These are phyloP conservation scores for Neurospora sp. DNA, from an alignment of 495 filamentous ascomycete species.

Conservation along the genomic window DNA sequence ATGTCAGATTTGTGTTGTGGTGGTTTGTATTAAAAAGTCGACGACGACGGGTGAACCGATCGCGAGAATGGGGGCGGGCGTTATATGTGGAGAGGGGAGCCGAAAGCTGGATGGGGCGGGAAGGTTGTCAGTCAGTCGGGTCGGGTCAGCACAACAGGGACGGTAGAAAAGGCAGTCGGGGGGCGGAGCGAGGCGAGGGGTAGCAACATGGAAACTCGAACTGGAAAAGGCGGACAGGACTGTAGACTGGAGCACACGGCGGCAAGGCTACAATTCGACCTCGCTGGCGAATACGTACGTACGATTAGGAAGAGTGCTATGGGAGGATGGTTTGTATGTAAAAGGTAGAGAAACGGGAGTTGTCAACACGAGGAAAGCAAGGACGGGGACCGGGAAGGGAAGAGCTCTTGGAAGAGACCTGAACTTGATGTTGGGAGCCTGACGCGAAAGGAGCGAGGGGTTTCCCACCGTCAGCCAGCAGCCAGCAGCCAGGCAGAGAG, in stretches of 20 bases:
- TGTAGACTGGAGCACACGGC: neutral
- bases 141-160: neutral
- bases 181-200: conserved; percentile 1
- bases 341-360: neutral
- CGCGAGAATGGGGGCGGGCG: neutral
- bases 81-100: neutral
- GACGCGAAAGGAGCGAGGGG: neutral
- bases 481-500: neutral
- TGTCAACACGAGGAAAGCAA: neutral
- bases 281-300: neutral
- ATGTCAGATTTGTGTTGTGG: neutral
- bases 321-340: neutral
- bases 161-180: neutral
- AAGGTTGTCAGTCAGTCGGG: neutral
- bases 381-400: neutral
- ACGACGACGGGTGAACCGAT: neutral
- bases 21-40: neutral
- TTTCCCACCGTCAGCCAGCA: neutral
- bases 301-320: neutral
- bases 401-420: neutral
- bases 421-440: neutral
- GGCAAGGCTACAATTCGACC: neutral
- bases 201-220: neutral
- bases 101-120: neutral
- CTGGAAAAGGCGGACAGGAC: neutral